Base-by-base conservation (phyloP, 2,329 filamentous ascomycete genomes). In the Neophaeococcomyces mojaviensis region DNA sequence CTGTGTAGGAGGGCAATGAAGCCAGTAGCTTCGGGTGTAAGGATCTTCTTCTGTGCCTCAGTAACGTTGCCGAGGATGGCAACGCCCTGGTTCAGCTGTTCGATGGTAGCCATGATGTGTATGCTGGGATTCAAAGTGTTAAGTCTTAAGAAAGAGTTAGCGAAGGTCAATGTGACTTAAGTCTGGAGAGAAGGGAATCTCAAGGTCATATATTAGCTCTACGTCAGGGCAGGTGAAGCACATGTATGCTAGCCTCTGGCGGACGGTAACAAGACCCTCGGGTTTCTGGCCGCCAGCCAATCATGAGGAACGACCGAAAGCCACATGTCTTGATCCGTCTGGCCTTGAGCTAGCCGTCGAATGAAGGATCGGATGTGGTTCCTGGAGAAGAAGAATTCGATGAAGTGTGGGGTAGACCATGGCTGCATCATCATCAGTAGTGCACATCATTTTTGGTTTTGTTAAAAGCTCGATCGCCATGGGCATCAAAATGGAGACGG, bases 1-100 rank as follows among this genome's bases (percentile, higher is more conserved):
- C 90, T 84, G 73, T 98, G 92, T 61, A 98, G 80, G 54, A 96
- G 82, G 31, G 90, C 86, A 50, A 98, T 80, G 75, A 97, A 98
- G 53, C 88, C 85, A 55, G 87, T 82, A 46, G 90, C 90, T 55
- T 94, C 79, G 59, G 88, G 90, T 53, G 82, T 95, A 55, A 97
- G 79, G 65, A 98, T 94, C 76, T 94, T 90, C 71, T 81, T 81
- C 66, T 89, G 84, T 58, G 83, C 73, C 49, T 90, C 81, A 61
- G 81, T 81, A 63, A 97, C 72, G 52, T 78, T 68, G 61, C 88
- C 90, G 60, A 88, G 82, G 74, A 97, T 79, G 68, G 82, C 80
- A 62, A 96, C 89, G 68, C 88, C 88, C 67, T 88, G 82, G 57
- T 96, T 83, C 63, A 94, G 85, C 54, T 76, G 70, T 47, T 94